A percentile compares a stretch with the other conserved stretches of the same genome.
These are phyloP conservation scores for Hypoxylon intermedium DNA, from an alignment of 495 filamentous ascomycete genomes.

Conservation along the genomic window DNA sequence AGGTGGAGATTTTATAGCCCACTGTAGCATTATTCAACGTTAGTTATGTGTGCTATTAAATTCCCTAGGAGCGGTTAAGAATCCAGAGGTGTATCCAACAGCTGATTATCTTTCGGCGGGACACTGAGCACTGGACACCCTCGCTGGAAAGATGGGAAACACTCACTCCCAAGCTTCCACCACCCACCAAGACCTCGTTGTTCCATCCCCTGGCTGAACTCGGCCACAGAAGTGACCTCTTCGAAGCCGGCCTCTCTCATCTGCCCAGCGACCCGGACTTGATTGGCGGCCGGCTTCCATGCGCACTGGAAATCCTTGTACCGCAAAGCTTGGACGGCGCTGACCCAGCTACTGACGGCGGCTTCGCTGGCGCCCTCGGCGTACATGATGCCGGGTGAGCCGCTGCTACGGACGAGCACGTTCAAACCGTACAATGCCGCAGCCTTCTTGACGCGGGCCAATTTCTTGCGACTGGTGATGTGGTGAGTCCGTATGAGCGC, in stretches of 20 bases:
- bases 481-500: conserved; percentile 80
- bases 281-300: conserved; percentile 24
- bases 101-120: no score
- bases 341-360: conserved; percentile 41
- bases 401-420: conserved; percentile 70
- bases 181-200: conserved; percentile 36
- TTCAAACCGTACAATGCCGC: conserved; percentile 62
- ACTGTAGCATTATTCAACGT: conserved; percentile 9
- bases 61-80: not conserved
- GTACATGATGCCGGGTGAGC: conserved; percentile 79
- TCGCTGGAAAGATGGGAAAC: conserved; percentile 2
- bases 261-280: conserved; percentile 1
- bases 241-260: conserved; percentile 22
- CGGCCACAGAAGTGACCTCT: conserved; percentile 38
- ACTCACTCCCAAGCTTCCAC: conserved; percentile 43
- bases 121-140: no score
- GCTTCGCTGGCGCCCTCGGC: conserved; percentile 65
- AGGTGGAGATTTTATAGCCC: conserved; percentile 21
- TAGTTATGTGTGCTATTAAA: not conserved
- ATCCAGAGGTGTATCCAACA: not conserved
- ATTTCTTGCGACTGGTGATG: conserved; percentile 82
- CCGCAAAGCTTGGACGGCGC: conserved; percentile 30
- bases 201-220: conserved; percentile 41
- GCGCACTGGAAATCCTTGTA: conserved; percentile 45
- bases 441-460: conserved; percentile 68